phyloP scores from a whole-genome alignment of 2,329 filamentous ascomycete species.

The Sporothrix mexicana region DNA sequence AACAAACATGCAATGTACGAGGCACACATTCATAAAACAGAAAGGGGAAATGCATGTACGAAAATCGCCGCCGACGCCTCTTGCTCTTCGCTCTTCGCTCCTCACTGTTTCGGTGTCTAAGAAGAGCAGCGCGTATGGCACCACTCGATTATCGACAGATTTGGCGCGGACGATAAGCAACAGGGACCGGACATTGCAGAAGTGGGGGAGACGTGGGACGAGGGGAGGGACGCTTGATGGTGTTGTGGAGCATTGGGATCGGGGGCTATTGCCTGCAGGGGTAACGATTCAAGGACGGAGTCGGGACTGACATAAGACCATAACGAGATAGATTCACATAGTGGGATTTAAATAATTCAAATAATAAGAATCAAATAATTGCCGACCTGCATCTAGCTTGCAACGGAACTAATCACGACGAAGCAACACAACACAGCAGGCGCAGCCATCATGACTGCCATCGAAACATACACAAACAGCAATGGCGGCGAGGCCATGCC shows the following conservation, averaged over 20 bases:
- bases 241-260: neutral
- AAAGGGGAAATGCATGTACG: neutral
- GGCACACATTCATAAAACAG: neutral
- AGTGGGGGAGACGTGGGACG: neutral
- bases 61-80: neutral
- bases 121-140: neutral
- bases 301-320: no score
- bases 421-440: neutral
- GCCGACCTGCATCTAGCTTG: neutral
- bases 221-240: no score
- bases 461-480: neutral
- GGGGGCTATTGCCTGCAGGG: neutral
- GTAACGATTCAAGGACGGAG: neutral
- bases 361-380: no score
- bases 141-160: neutral
- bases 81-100: neutral
- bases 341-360: no score
- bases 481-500: neutral
- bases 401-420: neutral
- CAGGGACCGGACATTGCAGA: neutral
- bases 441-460: neutral
- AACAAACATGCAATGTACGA: neutral
- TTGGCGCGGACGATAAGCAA: neutral
- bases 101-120: neutral
- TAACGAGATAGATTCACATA: neutral